These are phyloP conservation scores for Gardenia jasminoides DNA, from an alignment of 257 asterid genomes.

Conservation along the genomic window DNA sequence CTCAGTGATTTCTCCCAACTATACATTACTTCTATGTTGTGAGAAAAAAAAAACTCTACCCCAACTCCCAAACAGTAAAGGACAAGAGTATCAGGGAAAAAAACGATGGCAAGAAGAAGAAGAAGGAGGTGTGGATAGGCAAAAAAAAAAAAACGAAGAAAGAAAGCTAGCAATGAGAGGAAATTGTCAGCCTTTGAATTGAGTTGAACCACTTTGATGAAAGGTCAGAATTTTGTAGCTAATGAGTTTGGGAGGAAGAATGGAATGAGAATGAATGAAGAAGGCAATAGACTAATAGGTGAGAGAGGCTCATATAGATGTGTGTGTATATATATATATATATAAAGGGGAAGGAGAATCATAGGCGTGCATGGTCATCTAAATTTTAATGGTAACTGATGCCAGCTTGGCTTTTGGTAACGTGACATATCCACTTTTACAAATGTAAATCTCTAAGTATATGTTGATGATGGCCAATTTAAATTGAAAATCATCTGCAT, in stretches of 20 bases:
- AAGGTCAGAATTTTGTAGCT: slow-evolving; percentile 12
- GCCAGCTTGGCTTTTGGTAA: slow-evolving; percentile 24
- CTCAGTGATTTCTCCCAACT: slow-evolving; percentile 27
- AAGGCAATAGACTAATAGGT: not conserved
- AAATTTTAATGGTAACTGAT: slow-evolving; percentile 2
- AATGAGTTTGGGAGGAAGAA: not conserved
- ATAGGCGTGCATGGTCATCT: slow-evolving; percentile 28
- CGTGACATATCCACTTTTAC: not conserved
- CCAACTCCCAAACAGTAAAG: not conserved
- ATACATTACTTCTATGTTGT: slow-evolving; percentile 35
- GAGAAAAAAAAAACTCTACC: too few relatives aligned
- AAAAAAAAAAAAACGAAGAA: too few relatives aligned
- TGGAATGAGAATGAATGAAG: slow-evolving; percentile 14
- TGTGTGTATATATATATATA: too few relatives aligned
- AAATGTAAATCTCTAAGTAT: too few relatives aligned
- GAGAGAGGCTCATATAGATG: not conserved
- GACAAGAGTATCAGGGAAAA: not conserved
- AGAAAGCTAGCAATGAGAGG: not conserved
- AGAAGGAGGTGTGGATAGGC: not conserved
- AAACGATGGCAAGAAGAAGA: not conserved
- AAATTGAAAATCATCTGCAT: too few relatives aligned
- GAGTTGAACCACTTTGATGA: not conserved
- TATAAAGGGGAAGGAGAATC: slow-evolving; percentile 10
- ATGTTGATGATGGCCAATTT: too few relatives aligned
- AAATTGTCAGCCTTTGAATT: not conserved